Evolutionary conservation across 2,329 filamentous ascomycete genomes (phyloP).

Genomic region (Paracoccidioides brasiliensis): DNA sequence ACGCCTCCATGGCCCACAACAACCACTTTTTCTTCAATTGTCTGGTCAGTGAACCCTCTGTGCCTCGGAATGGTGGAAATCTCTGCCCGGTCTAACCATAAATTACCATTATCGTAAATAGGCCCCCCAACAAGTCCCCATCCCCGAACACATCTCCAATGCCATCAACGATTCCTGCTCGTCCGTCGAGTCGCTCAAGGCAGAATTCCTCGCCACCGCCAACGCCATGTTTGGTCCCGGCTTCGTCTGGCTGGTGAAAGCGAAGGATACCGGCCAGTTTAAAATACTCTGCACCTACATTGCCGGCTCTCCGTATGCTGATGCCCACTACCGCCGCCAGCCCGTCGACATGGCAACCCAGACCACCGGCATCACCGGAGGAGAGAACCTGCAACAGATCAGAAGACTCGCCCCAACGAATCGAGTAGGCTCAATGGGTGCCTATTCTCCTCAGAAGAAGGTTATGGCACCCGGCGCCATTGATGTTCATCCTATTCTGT

Average conservation of each 20-base stretch:
- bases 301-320: constrained; percentile 75
- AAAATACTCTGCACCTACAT: constrained; percentile 80
- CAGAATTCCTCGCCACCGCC: constrained; percentile 68
- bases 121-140: constrained; percentile 35
- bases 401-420: constrained; percentile 9
- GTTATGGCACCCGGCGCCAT: constrained; percentile 28
- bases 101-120: constrained; percentile 8
- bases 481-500: constrained; percentile 65
- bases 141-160: constrained; percentile 43
- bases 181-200: constrained; percentile 66
- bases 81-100: constrained; percentile 16
- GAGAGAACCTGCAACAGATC: constrained; percentile 9
- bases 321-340: constrained; percentile 66
- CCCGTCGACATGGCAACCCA: constrained; percentile 36
- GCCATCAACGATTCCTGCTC: constrained; percentile 62
- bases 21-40: constrained; percentile 48
- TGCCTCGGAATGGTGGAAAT: constrained; percentile 15
- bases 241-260: constrained; percentile 85
- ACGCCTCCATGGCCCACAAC: constrained; percentile 93
- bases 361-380: constrained; percentile 15
- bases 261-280: constrained; percentile 34
- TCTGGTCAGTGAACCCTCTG: constrained; percentile 24
- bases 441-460: constrained; percentile 20
- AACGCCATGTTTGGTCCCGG: constrained; percentile 90
- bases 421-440: constrained; percentile 14